Evolutionary conservation across 202 grass and related monocot species (phyloP), one percentile per base, ranked within the genome.

Genomic region (Cymbopogon flexuosus): DNA sequence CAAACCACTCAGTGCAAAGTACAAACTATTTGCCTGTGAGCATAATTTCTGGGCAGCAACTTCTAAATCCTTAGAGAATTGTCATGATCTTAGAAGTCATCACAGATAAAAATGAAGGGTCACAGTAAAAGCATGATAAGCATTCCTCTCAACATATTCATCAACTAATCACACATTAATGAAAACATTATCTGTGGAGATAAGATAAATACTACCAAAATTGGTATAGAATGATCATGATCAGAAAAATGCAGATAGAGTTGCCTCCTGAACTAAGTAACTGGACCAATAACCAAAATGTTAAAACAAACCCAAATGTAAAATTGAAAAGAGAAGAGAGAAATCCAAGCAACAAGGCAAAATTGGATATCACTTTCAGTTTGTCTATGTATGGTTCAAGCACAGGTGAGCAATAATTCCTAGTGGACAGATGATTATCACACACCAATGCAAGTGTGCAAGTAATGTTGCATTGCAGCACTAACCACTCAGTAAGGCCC

Each of bases 121-220:
- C 68, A 79, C 29, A 78, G 36, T 56, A 72, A 33, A 67, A 72
- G 8, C 36, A 83, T 67, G 60, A 67, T 83, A 19, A 43, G 19
- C 35, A 75, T 21, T 49, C 33, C 31, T 42, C 62, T 65, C 34
- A 67, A 51, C 21, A 70, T 14, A 70, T 80, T 54, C 61, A 78
- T 29, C 49, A 86, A 75, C 74, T 65, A 68, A 18, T 68, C 1
- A 9, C 19, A n/a, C 24, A 67, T 39, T 49, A 15, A 29, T 74
- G n/a, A 54, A 67, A 67, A 59, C 19, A 66, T 39, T 67, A 39
- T 75, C 70, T 24, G 30, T 64, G 11, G 47, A 73, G 35, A 3
- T 6, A 59, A 2, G 35, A 3, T 6, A 59, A 2, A 60, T 68
- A 60, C 49, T 43, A 46, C 18, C 43, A 3, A 29, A 8, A 12